Evolutionary conservation across 164 flowering plant genomes (phyloP), one percentile per base, ranked within the genome.

Genomic region (Magnolia changhungtana): DNA sequence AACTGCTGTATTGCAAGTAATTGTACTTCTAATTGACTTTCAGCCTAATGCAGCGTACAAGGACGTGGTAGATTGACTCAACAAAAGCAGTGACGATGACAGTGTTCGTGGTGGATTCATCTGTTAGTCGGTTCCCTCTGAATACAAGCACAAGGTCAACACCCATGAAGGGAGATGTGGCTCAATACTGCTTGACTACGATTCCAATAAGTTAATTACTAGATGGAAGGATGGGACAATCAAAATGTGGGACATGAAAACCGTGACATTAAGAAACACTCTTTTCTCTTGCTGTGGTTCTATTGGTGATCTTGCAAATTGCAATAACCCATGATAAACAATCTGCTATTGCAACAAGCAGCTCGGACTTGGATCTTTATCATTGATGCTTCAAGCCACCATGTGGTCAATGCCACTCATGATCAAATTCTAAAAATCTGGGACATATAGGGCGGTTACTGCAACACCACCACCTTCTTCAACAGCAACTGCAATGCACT

Each of bases 81-180:
- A 88, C 86, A 92, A 89, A 63, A 88, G 81, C 78, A 85, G 90
- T 75, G 79, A 94, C 85, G 98, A 90, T 64, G 97, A 91, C 82
- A 97, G 97, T 50, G 90, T 55, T 55, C 61, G 8, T 55, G 61
- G 18, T 10, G 16, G 18, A 80, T 89, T 88, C 76, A 79, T 78
- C 19, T 93, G 87, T 71, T 85, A 93, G 67, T 75, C 89, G 6
- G 58, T 91, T 75, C 95, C 98, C 24, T 84, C 88, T 52, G 63
- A 77, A 14, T 91, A 92, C 85, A 86, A 83, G 76, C 87, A 88
- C 78, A 88, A 84, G 83, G 88, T 92, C 78, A 27, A 76, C 74
- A 94, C 97, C 71, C 98, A 94, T 84, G 93, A 90, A 71, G 97
- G 99, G 76, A 95, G 98, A 10, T 96, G 97, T 81, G 91, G 90